Base-by-base conservation (phyloP, 768 basidiomycete species). In the Trametes cubensis region DNA sequence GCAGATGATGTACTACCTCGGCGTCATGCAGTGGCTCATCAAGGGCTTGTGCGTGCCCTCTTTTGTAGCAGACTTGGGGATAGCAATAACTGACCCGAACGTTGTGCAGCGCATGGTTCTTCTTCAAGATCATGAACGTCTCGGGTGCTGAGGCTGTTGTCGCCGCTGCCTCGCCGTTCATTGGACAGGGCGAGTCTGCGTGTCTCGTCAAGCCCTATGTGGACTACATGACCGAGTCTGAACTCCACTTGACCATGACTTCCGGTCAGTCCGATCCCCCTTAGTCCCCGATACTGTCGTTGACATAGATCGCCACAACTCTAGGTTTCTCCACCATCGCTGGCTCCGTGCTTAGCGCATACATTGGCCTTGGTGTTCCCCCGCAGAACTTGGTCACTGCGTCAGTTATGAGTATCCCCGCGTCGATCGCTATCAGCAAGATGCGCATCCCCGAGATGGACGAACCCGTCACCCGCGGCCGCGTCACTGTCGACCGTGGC, bases 131-230 rank as follows among this genome's bases (percentile, higher is more conserved):
- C 55, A 83, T 96, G 85, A 87, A 90, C 65, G 84, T 96, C 38
- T 95, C 94, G n/a, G 94, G 95, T 61, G 94, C 93, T 4, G 94
- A 96, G 72, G 94, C 94, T 39, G 89, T 96, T 60, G 92, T 96
- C 45, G 94, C 94, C 28, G 87, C 94, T 51, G 88, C 93, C 17
- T 94, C 93, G 0, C 94, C 94, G n/a, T 96, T 90, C 83, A 86
- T 96, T 66, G 94, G 94, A 21, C 90, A 92, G 76, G 94, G 90
- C 71, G 94, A 95, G 74, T 89, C 87, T 23, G 92, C 92, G 48
- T 93, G 92, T 74, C 78, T 95, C 65, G 91, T 94, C 66, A 82
- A 81, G 55, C 93, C 92, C 38, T 94, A 91, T 70, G 86, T 93
- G 67, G 89, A 92, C 69, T 72, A 85, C 57, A 93, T 94, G 89